These are phyloP conservation scores for Hymenoscyphus scutula DNA, from an alignment of 2,329 filamentous ascomycete genomes.

Conservation along the genomic window DNA sequence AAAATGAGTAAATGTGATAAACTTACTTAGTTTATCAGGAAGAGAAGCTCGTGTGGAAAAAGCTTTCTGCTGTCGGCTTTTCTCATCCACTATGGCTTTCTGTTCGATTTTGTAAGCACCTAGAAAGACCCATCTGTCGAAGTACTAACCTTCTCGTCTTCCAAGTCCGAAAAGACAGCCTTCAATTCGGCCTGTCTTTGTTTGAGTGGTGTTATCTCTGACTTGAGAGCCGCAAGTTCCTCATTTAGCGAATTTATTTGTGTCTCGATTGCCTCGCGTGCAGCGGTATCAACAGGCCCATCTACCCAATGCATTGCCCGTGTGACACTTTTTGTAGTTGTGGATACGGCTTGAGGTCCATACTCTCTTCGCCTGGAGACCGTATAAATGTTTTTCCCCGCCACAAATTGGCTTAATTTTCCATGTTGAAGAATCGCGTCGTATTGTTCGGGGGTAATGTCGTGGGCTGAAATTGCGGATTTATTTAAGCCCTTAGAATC, in stretches of 20 bases:
- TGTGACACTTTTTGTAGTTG: constrained; percentile 59
- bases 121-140: neutral
- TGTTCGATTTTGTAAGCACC: neutral
- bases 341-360: constrained; percentile 69
- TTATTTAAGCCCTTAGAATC: constrained; percentile 66
- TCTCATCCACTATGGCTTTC: constrained; percentile 50
- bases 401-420: constrained; percentile 65
- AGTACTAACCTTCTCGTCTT: constrained; percentile 43
- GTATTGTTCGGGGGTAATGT: constrained; percentile 67
- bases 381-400: constrained; percentile 60
- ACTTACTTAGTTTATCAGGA: constrained; percentile 67
- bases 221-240: constrained; percentile 32
- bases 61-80: constrained; percentile 61
- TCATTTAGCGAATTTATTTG: constrained; percentile 40
- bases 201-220: constrained; percentile 19
- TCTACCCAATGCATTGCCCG: constrained; percentile 72
- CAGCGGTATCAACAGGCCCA: constrained; percentile 67
- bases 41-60: constrained; percentile 45
- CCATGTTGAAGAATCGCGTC: constrained; percentile 57
- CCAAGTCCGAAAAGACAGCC: constrained; percentile 28
- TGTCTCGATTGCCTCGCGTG: constrained; percentile 59
- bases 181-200: constrained; percentile 40
- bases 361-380: constrained; percentile 77
- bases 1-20: neutral
- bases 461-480: constrained; percentile 61